These are phyloP conservation scores for Botrytis tulipae DNA, from an alignment of 2,329 filamentous ascomycete species.

Conservation along the genomic window DNA sequence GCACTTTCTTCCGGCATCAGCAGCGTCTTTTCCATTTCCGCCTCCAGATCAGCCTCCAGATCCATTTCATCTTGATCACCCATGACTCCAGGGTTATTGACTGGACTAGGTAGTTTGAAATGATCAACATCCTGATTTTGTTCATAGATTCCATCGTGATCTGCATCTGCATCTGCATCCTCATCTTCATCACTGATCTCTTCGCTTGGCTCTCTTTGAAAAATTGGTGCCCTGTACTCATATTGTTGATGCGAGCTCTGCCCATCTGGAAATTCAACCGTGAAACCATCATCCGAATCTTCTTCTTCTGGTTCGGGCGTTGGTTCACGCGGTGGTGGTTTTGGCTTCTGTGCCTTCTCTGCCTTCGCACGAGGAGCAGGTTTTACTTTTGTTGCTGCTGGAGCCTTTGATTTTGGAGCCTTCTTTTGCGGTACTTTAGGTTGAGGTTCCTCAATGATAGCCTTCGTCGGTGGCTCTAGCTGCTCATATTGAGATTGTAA, in stretches of 20 bases:
- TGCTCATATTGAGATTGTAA: constrained; percentile 68
- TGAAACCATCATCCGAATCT: constrained; percentile 56
- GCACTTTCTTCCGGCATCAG: constrained; percentile 22
- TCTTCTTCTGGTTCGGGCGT: constrained; percentile 36
- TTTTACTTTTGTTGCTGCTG: constrained; percentile 34
- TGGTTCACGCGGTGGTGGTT: constrained; percentile 34
- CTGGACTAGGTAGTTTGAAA: constrained; percentile 55
- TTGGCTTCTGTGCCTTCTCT: constrained; percentile 40
- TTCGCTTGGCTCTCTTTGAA: constrained; percentile 34
- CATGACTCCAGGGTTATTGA: constrained; percentile 40
- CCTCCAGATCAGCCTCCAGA: constrained; percentile 36
- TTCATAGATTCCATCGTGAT: constrained; percentile 44
- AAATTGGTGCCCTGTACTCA: constrained; percentile 32
- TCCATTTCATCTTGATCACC: constrained; percentile 38
- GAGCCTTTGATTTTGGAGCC: constrained; percentile 34
- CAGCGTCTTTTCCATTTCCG: constrained; percentile 22
- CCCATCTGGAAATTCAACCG: constrained; percentile 59
- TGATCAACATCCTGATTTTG: constrained; percentile 40
- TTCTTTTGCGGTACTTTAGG: constrained; percentile 30
- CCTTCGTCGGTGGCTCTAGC: constrained; percentile 42
- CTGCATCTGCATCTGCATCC: constrained; percentile 47
- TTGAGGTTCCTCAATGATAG: constrained; percentile 13
- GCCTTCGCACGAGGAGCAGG: constrained; percentile 35
- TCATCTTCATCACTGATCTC: constrained; percentile 49
- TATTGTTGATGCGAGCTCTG: constrained; percentile 39